Evolutionary conservation across 192 early-diverging fungal species (phyloP), one percentile per base, ranked within the genome.

Genomic region (Coemansia sp.): DNA sequence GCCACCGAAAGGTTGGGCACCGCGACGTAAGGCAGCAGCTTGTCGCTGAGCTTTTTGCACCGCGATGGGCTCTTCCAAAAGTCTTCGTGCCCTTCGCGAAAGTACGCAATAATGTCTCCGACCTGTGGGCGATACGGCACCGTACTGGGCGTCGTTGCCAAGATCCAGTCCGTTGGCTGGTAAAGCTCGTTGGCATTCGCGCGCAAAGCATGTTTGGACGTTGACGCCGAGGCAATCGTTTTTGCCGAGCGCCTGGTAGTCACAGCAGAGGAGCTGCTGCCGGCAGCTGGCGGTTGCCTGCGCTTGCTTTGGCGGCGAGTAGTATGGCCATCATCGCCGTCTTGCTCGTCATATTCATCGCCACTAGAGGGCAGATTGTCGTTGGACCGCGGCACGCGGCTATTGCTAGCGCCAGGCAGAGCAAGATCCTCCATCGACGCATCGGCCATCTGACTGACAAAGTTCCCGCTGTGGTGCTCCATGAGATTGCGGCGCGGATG

Each of bases 41-140:
- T 76, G 3, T 75, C 74, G 75, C 62, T 72, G 54, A 84, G 82
- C 69, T 74, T 74, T 44, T 66, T 70, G 72, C 82, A 79, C 10
- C 77, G 67, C 51, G 27, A n/a, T 0, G 82, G 75, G 40, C 82
- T 86, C 57, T 46, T 59, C 81, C 85, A 85, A 63, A 88, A 92
- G 46, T 90, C 85, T 24, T 62, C 66, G 63, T 91, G 89, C 1
- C 90, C 90, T 59, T 91, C 84, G 12, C 68, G 60, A 55, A 90
- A 80, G 34, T 89, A 84, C 9, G 82, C 88, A 8, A 92, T 78
- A 60, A 74, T 66, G 40, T 91, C 90, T 27, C 86, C 88, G 2
- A 91, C 42, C 57, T 91, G 90, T 20, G 90, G 90, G 13, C 85
- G 72, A 60, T 90, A 91, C 24, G 90, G 90, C 4, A 86, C 78